Base-by-base conservation (phyloP, 2,329 filamentous ascomycete genomes). In the Shiraia sp. region DNA sequence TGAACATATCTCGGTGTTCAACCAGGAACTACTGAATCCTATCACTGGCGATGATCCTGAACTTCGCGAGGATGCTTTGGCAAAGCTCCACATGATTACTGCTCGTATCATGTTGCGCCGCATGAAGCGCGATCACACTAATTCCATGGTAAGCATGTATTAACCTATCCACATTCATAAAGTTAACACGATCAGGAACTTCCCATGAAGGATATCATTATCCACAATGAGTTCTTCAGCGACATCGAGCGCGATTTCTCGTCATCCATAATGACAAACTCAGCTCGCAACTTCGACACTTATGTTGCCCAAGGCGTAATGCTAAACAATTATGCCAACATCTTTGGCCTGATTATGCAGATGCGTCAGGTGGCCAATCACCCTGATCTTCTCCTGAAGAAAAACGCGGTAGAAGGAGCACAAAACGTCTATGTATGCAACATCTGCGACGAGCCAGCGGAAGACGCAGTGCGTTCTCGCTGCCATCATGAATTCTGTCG, bases 311-410 rank as follows among this genome's bases (percentile, higher is more conserved):
- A 90, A 51, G 91, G 90, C 74, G 92, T 97, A 14, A 83, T 99
- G 70, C 80, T 99, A 36, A 78, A 97, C 76, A 68, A 68, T 66
- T 97, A 97, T 57, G 93, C 93, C 74, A 99, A 99, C 68, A 97
- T 99, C 53, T 99, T 99, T 61, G 92, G 91, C 63, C 79, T 99
- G 40, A 96, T 99, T 63, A 97, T 97, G 90, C 91, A 96, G 70
- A 97, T 99, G 92, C 87, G 93, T 40, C 93, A 99, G 73, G 89
- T 96, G 17, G 90, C 93, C 6, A 93, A 99, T 55, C 93, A 99
- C 65, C 93, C 93, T 0, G 93, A 99, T 71, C 72, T 99, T 25
- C 87, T 99, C 34, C 72, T 97, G 48, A 95, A 92, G 74, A 96
- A 93, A 72, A 65, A 51, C 1, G 82, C 92, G 49, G 81, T 80